Percentiles rank a stretch among this genome's conserved stretches.
These are phyloP conservation scores for Dinochytrium kinnereticum DNA, from an alignment of 371 early-diverging fungal genomes.

Conservation along the genomic window DNA sequence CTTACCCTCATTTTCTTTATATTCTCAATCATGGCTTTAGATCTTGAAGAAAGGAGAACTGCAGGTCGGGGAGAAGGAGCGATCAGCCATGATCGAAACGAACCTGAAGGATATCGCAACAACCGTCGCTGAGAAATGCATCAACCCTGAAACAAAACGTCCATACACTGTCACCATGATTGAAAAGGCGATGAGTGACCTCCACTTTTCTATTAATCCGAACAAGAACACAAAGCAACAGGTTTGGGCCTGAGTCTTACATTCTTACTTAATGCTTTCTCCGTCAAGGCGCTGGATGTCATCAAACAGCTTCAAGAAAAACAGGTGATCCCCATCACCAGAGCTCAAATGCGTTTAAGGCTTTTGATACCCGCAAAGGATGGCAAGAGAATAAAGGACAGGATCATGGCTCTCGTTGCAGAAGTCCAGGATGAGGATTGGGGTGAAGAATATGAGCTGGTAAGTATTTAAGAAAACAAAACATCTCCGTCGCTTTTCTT, in stretches of 20 bases:
- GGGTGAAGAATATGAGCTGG: slow-evolving; percentile 80
- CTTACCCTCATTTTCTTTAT: background rate
- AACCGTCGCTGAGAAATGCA: slow-evolving; percentile 89
- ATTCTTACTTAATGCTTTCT: slow-evolving; percentile 7
- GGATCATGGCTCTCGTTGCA: slow-evolving; percentile 69
- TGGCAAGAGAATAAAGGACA: slow-evolving; percentile 83
- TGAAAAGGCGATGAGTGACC: slow-evolving; percentile 93
- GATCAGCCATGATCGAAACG: slow-evolving; percentile 81
- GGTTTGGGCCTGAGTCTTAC: no score
- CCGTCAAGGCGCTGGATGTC: slow-evolving; percentile 80
- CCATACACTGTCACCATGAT: slow-evolving; percentile 97
- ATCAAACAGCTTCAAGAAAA: slow-evolving; percentile 90
- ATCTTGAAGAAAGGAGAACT: slow-evolving; percentile 94
- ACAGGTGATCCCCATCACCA: slow-evolving; percentile 84
- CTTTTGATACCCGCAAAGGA: slow-evolving; percentile 82
- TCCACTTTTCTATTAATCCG: slow-evolving; percentile 88
- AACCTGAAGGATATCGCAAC: slow-evolving; percentile 90
- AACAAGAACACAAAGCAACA: slow-evolving; percentile 83
- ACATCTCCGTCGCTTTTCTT: slow-evolving; percentile 4
- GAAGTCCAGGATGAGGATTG: slow-evolving; percentile 89
- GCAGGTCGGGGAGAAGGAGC: slow-evolving; percentile 95
- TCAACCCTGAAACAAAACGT: slow-evolving; percentile 93
- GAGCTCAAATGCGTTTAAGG: slow-evolving; percentile 90
- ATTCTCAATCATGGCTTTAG: slow-evolving; percentile 27
- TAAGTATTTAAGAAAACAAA: no score